phyloP scores from a whole-genome alignment of 176 grass and related monocot genomes.

The Cenchrus purpureus region DNA sequence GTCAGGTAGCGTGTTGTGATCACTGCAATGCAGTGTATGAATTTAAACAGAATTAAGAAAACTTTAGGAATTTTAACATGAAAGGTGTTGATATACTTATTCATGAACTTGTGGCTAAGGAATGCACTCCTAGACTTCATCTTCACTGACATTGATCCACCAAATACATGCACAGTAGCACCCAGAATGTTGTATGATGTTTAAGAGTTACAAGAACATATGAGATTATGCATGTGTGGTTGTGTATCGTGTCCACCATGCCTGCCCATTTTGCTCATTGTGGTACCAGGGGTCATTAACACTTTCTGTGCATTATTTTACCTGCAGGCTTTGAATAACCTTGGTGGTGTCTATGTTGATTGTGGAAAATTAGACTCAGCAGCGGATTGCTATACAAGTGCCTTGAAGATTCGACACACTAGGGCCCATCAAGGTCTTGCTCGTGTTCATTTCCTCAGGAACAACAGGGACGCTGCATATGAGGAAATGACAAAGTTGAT shows the following conservation, averaged over 20 bases:
- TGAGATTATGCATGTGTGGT: conserved; percentile 19
- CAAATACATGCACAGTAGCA: background rate
- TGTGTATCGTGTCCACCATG: background rate
- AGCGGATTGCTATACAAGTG: conserved; percentile 92
- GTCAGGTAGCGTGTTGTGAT: background rate
- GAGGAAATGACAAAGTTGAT: conserved; percentile 94
- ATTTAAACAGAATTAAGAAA: background rate
- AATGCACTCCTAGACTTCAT: conserved; percentile 3
- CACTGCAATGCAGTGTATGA: conserved; percentile 17
- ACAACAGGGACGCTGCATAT: conserved; percentile 77
- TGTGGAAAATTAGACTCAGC: conserved; percentile 83
- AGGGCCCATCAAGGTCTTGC: conserved; percentile 95
- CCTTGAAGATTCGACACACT: conserved; percentile 90
- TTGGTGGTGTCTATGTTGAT: conserved; percentile 96
- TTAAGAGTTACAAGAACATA: background rate
- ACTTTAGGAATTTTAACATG: background rate
- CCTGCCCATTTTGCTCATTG: background rate
- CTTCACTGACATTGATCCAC: background rate
- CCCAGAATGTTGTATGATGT: background rate
- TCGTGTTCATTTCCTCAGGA: conserved; percentile 82
- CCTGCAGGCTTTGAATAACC: conserved; percentile 90
- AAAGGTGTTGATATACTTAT: conserved; percentile 14
- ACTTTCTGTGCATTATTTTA: conserved; percentile 17
- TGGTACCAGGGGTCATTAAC: background rate
- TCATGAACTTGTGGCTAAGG: conserved; percentile 1